Evolutionary conservation across 768 basidiomycete species (phyloP).

Genomic region (Steccherinum ochraceum): DNA sequence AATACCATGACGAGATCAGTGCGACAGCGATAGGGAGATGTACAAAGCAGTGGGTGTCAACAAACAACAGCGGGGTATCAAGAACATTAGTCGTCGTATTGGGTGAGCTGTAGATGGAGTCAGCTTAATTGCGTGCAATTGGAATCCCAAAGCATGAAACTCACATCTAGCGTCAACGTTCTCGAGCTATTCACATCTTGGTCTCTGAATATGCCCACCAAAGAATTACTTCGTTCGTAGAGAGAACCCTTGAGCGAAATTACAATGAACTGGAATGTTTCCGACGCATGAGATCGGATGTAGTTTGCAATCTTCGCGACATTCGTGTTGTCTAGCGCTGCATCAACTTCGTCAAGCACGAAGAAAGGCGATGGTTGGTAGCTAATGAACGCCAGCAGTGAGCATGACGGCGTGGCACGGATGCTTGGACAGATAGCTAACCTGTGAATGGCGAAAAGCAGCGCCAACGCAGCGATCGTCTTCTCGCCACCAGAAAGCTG

Average conservation of each 20-base stretch:
- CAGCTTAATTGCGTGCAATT: background rate
- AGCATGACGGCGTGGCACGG: too few species aligned
- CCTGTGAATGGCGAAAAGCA: slow-evolving; percentile 97
- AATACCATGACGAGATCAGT: background rate
- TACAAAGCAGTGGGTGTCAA: background rate
- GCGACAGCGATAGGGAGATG: background rate
- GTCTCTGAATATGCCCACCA: slow-evolving; percentile 92
- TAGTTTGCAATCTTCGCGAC: slow-evolving; percentile 95
- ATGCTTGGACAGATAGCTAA: slow-evolving; percentile 20
- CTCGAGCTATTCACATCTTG: slow-evolving; percentile 91
- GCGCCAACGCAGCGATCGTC: slow-evolving; percentile 94
- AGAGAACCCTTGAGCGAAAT: slow-evolving; percentile 94
- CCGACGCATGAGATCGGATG: slow-evolving; percentile 78
- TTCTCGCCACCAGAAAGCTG: slow-evolving; percentile 98
- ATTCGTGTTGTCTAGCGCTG: slow-evolving; percentile 97
- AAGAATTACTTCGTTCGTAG: slow-evolving; percentile 83
- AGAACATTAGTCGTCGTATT: slow-evolving; percentile 48
- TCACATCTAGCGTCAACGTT: slow-evolving; percentile 87
- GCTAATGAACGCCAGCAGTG: slow-evolving; percentile 31
- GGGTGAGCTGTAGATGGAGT: slow-evolving; percentile 39
- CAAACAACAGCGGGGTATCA: too few species aligned
- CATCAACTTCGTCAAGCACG: slow-evolving; percentile 97
- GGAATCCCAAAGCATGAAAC: slow-evolving; percentile 11
- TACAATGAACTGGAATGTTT: slow-evolving; percentile 90
- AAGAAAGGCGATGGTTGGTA: slow-evolving; percentile 98